These are phyloP conservation scores for Globisporangium parvum DNA, from an alignment of 352 stramenopile genomes.

Conservation along the genomic window DNA sequence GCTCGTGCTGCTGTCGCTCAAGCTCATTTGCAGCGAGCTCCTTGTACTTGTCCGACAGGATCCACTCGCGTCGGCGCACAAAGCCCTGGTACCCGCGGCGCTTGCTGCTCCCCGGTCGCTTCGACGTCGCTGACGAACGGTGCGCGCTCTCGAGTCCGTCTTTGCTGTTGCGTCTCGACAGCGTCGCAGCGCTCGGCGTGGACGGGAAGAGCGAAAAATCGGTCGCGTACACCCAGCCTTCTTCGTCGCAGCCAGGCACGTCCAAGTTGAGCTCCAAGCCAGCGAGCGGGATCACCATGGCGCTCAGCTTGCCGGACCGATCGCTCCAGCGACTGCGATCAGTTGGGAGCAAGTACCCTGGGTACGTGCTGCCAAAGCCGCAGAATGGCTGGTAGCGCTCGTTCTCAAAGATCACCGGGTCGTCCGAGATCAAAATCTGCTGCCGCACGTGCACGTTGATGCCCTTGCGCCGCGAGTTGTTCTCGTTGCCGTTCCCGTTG, in stretches of 20 bases:
- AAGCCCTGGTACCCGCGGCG: conserved; percentile 51
- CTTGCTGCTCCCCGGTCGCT: conserved; percentile 32
- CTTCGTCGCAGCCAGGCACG: conserved; percentile 52
- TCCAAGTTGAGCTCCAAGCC: conserved; percentile 63
- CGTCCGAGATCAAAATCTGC: conserved; percentile 57
- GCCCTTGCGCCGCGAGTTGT: conserved; percentile 37
- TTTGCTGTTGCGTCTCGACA: conserved; percentile 13
- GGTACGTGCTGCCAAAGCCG: conserved; percentile 77
- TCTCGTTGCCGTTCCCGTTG: conserved; percentile 25
- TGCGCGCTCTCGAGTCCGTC: conserved; percentile 14
- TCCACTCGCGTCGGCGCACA: conserved; percentile 68
- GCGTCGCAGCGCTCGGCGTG: conserved; percentile 12
- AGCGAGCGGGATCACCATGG: conserved; percentile 61
- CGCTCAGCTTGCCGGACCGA: conserved; percentile 65
- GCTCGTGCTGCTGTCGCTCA: conserved; percentile 16
- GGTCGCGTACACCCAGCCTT: conserved; percentile 83
- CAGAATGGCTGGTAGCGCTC: conserved; percentile 83
- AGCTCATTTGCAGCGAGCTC: conserved; percentile 15
- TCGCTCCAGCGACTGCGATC: conserved; percentile 83
- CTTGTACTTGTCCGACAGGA: conserved; percentile 56
- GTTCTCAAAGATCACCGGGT: conserved; percentile 84
- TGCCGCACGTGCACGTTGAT: conserved; percentile 63
- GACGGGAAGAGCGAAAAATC: conserved; percentile 82
- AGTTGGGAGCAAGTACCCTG: conserved; percentile 70
- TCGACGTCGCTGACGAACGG: conserved; percentile 18